Base-by-base conservation (phyloP, 2,329 filamentous ascomycete genomes). In the Pestalotiopsis sp. region DNA sequence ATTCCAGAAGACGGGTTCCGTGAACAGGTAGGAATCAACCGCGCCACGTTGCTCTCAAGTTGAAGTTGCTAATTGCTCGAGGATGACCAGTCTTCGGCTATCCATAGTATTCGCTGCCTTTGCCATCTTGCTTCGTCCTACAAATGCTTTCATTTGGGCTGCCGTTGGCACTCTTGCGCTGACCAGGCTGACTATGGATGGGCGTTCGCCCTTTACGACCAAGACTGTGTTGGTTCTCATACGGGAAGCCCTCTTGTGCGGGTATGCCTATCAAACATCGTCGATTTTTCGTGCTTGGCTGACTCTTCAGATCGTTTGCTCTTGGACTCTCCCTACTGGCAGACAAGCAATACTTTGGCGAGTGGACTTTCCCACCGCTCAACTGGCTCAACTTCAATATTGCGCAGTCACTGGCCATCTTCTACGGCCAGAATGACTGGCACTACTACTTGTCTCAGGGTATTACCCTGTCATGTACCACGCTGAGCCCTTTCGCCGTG, bases 401-500 rank as follows among this genome's bases (percentile, higher is more conserved):
- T 67, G 89, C 91, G 23, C 92, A 97, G 79, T 93, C 92, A 7
- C 86, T 99, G 5, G 94, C 96, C 31, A 89, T 95, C 62, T 98
- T 98, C 80, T 99, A 99, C 78, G 96, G 96, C 25, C 88, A 85
- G 62, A 98, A 97, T 80, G 90, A 93, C 71, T 92, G 92, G 87
- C 94, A 98, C 80, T 99, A 98, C 82, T 99, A 98, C 79, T 81
- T 97, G 38, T 92, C 93, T 0, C 95, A 99, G 81, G 96, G 94
- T 4, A 86, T 97, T 31, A 95, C 96, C 2, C 86, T 98, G 0
- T 88, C 98, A 4, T 90, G 96, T 39, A 97, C 92, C 9, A 95
- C 93, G 1, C 90, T 90, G 57, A 83, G 98, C 2, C 95, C 95
- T 0, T 97, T 97, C 77, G 87, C 89, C 9, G 75, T 92, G 1